A percentile compares a stretch with the other conserved stretches of the same genome.
Evolutionary conservation across 352 stramenopile species (phyloP).

Genomic region (Hyaloperonospora arabidopsidis): DNA sequence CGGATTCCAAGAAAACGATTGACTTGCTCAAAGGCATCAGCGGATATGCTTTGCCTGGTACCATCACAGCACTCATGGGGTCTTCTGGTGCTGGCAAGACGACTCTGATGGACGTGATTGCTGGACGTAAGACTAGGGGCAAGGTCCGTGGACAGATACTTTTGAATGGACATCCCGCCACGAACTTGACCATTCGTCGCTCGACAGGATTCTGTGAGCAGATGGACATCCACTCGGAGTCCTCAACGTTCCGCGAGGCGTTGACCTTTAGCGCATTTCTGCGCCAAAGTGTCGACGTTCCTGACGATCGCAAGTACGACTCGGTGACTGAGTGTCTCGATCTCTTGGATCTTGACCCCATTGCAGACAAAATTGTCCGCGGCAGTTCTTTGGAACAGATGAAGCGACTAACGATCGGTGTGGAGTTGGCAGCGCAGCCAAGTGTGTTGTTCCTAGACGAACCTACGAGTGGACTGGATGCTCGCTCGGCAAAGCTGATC

Average conservation of each 20-base stretch:
- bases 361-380: slow-evolving; percentile 17
- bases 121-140: slow-evolving; percentile 12
- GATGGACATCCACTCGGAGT: slow-evolving; percentile 1
- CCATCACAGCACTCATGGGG: slow-evolving; percentile 16
- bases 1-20: slow-evolving; percentile 5
- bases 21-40: slow-evolving; percentile 15
- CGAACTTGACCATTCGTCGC: slow-evolving; percentile 9
- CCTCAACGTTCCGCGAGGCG: slow-evolving; percentile 11
- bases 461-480: slow-evolving; percentile 14
- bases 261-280: slow-evolving; percentile 15
- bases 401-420: slow-evolving; percentile 14
- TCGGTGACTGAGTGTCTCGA: slow-evolving; percentile 10
- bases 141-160: slow-evolving; percentile 10
- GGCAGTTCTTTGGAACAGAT: slow-evolving; percentile 20
- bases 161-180: slow-evolving; percentile 10
- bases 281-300: slow-evolving; percentile 5
- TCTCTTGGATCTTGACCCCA: slow-evolving; percentile 8
- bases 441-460: slow-evolving; percentile 13
- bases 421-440: slow-evolving; percentile 9
- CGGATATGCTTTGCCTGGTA: slow-evolving; percentile 9
- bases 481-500: slow-evolving; percentile 16
- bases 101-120: slow-evolving; percentile 17
- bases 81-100: slow-evolving; percentile 18
- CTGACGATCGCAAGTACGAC: slow-evolving; percentile 11
- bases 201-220: slow-evolving; percentile 16